Percentiles rank a stretch among this genome's conserved stretches.
phyloP scores from a whole-genome alignment of 257 asterid species.

The Solanum clarkiae region DNA sequence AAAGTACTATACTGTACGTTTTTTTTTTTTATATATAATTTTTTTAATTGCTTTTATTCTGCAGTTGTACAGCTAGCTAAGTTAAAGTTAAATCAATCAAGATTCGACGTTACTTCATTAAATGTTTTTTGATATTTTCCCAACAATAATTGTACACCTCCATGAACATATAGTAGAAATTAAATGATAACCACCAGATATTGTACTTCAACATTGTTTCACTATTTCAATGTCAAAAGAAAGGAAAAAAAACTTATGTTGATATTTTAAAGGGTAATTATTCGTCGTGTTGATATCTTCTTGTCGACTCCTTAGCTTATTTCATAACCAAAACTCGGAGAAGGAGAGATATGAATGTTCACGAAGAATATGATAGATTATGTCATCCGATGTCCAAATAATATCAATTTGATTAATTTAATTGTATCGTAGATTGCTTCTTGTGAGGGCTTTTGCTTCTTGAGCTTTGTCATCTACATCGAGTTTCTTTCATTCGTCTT shows the following conservation, averaged over 20 bases:
- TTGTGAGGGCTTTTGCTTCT: not conserved
- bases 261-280: not conserved
- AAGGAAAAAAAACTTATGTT: not conserved
- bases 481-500: not conserved
- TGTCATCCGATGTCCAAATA: too few relatives aligned
- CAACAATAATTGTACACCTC: not conserved
- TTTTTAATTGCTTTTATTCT: not conserved
- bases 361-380: not conserved
- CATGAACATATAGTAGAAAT: not conserved
- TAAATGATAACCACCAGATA: not conserved
- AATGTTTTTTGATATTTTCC: not conserved
- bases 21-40: not conserved
- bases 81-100: not conserved
- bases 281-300: not conserved
- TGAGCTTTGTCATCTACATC: not conserved
- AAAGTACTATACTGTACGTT: not conserved
- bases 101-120: not conserved
- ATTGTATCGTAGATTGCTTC: not conserved
- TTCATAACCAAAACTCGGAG: not conserved
- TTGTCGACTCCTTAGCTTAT: not conserved
- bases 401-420: not conserved
- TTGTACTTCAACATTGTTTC: not conserved
- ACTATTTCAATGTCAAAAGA: not conserved
- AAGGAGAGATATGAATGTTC: not conserved
- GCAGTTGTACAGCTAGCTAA: not conserved